Percentiles rank a stretch among this genome's conserved stretches.
Evolutionary conservation across 169 alveolate genomes (phyloP).

Genomic region (Plasmodium relictum): DNA sequence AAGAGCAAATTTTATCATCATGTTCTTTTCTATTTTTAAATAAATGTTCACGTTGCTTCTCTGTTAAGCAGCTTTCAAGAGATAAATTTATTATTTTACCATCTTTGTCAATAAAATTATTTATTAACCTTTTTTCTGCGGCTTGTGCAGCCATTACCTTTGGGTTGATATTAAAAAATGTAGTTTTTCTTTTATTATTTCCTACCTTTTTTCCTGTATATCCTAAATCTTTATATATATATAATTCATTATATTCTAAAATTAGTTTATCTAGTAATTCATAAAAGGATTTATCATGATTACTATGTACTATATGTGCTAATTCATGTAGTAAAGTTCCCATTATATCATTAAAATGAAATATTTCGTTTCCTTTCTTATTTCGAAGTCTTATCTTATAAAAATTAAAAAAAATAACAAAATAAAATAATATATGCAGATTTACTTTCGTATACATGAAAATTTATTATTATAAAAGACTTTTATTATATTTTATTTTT

Average conservation of each 20-base stretch:
- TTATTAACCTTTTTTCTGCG: conserved; percentile 67
- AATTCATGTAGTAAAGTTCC: conserved; percentile 72
- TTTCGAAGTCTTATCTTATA: conserved; percentile 57
- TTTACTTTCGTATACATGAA: not conserved
- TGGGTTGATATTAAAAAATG: conserved; percentile 13
- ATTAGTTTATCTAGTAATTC: conserved; percentile 48
- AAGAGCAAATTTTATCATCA: conserved; percentile 54
- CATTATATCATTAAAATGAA: conserved; percentile 56
- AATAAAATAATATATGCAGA: not conserved
- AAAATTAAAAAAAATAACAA: not conserved
- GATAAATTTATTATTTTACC: conserved; percentile 56
- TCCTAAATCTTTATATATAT: not conserved
- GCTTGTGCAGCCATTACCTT: conserved; percentile 75
- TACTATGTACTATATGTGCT: conserved; percentile 47
- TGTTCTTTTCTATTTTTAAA: conserved; percentile 58
- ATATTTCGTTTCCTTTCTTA: conserved; percentile 36
- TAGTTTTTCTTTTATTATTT: conserved; percentile 16
- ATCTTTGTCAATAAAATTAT: conserved; percentile 59
- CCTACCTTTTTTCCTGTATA: not conserved
- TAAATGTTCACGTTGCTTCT: conserved; percentile 44
- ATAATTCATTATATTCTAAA: conserved; percentile 54
- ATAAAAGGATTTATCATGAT: conserved; percentile 57
- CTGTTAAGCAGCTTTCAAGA: conserved; percentile 69
- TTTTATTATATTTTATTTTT: no score
- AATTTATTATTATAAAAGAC: not conserved